Evolutionary conservation across 202 grass and related monocot genomes (phyloP).

Genomic region (Hordeum pubiflorum): DNA sequence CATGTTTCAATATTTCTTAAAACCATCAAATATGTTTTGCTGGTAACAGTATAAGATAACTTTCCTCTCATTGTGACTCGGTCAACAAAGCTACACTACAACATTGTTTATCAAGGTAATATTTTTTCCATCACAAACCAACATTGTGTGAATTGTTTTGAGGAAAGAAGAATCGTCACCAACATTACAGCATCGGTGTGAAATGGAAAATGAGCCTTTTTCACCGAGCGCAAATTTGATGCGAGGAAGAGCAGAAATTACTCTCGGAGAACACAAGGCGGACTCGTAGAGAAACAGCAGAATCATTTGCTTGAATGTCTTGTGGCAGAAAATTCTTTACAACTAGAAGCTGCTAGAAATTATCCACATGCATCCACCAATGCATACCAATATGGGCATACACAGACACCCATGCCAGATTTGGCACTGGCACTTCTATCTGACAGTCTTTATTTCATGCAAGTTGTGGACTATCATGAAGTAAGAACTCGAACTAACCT

Average conservation of each 20-base stretch:
- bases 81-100: neutral
- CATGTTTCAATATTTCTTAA: neutral
- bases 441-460: neutral
- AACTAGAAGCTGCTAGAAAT: neutral
- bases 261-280: neutral
- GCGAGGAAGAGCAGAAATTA: neutral
- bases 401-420: neutral
- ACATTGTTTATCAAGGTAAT: neutral
- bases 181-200: neutral
- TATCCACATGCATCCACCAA: neutral
- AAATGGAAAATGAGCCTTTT: neutral
- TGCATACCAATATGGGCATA: constrained; percentile 6
- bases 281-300: neutral
- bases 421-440: neutral
- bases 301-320: neutral
- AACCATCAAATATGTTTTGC: neutral
- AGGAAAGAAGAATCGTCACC: neutral
- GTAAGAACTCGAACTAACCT: constrained; percentile 42
- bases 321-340: neutral
- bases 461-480: constrained; percentile 19
- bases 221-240: neutral
- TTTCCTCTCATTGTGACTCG: neutral
- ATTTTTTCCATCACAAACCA: neutral
- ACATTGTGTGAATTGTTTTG: neutral
- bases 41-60: neutral